Evolutionary conservation across 352 stramenopile genomes (phyloP), one percentile per base, ranked within the genome.

Genomic region (Globisporangium mamillatum): DNA sequence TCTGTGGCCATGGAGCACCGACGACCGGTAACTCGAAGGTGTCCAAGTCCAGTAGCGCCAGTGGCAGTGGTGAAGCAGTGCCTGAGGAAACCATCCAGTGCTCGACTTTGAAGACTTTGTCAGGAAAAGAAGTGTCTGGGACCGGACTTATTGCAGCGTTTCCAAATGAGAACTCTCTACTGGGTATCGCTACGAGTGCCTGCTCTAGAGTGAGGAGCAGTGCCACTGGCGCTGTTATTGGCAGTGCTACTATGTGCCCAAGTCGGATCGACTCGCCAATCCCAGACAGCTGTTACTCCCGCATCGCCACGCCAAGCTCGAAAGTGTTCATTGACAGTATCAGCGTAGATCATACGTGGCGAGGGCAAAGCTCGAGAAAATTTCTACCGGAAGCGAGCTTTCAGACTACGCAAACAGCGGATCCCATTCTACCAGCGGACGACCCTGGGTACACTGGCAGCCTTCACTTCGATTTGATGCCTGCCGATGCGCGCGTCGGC

Each of bases 401-500:
- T 27, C 32, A 55, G 16, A 27, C 16, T 48, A 25, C 34, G 14
- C 25, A 59, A 7, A 59, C 6, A 24, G 3, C 27, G 22, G 60
- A 64, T 20, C 6, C 44, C 6, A 25, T 29, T 20, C 12, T 61
- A 1, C 4, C 48, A 67, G 32, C 12, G 5, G 24, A 67, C 20
- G 62, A 67, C 34, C 29, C 50, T n/a, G 62, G 62, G 5, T 68
- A 75, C 52, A 62, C 59, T 29, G 74, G 74, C 3, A 41, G 38
- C 1, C 66, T 77, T 24, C 36, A 64, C 20, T 78, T 71, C 16
- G 34, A 68, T 10, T 61, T 69, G 25, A 54, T 74, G 44, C 63
- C 46, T 20, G 41, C 69, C 50, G 16, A 68, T 6, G 59, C 67
- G 22, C 52, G 60, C 3, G 62, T 80, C 7, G 74, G 74, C 56